Base-by-base conservation (phyloP, 495 filamentous ascomycete genomes). In the Pseudoneurospora amorphoporcata region DNA sequence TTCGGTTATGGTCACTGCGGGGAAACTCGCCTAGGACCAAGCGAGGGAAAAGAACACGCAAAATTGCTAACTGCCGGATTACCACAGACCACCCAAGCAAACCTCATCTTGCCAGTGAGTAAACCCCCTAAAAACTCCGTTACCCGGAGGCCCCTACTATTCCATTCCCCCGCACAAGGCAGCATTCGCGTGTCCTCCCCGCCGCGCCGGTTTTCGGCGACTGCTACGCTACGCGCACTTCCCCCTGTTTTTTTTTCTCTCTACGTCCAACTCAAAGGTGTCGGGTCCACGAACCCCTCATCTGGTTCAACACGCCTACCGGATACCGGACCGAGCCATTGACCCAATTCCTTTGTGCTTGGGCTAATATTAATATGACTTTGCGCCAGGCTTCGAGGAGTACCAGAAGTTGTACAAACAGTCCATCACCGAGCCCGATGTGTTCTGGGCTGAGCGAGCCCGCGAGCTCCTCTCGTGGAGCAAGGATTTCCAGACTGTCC, bases 391-490 rank as follows among this genome's bases (percentile, higher is more conserved):
- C 77, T 75, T 98, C 43, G 92, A 96, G 74, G 91, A 98, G 79
- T 99, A 98, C 87, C 89, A 96, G 81, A 84, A 88, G 83, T 84
- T 97, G 74, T 98, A 98, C 86, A 95, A 97, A 77, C 92, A 99
- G 82, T 99, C 95, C 10, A 98, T 99, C 79, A 90, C 91, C 76
- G 86, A 94, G 74, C 95, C 95, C 70, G 83, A 95, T 72, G 91
- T 91, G 80, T 99, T 98, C 89, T 99, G 95, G 93, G 92, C 85
- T 47, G 87, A 87, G 72, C 85, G 88, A 82, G 96, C 95, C 37
- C 91, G 94, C 61, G 95, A 98, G 76, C 89, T 98, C 45, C 87
- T 99, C 73, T 90, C 92, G 68, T 99, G 97, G 91, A 89, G 93
- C 76, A 87, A 86, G 72, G 94, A 97, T 80, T 99, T 98, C 82